Base-by-base conservation (phyloP, 176 grass and related monocot species). In the Urochloa ruziziensis region DNA sequence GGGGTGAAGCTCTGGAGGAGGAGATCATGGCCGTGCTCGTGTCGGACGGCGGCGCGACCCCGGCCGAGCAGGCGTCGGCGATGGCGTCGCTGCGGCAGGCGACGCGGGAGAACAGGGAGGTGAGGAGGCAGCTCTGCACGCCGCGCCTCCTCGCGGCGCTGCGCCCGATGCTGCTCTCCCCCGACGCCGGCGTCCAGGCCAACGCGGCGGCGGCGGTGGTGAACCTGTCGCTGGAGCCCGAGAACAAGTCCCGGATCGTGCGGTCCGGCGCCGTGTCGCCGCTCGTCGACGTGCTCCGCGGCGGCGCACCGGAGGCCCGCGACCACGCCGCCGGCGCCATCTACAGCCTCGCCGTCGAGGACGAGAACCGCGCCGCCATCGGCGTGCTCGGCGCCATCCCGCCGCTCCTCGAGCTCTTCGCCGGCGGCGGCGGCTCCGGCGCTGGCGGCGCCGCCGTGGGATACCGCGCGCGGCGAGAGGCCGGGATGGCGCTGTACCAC, bases 401-500 rank as follows among this genome's bases (percentile, higher is more conserved):
- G 49, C 92, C 92, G 33, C 89, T 98, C 32, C 91, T 98, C 13
- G 57, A 91, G 7, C 86, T 98, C 10, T 91, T 98, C 85, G 46
- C 87, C 0, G 62, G 82, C 32, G n/a, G n/a, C n/a, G n/a, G 1
- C 72, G 15, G 76, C 67, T n/a, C n/a, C 4, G 8, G 70, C 5
- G 75, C n/a, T n/a, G n/a, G 36, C 36, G 36, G 7, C 39, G 7
- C 39, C 39, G 75, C 59, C 16, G 47, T 74, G 13, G 90, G 70
- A 0, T 30, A 84, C 75, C 92, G 90, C 25, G 82, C 92, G 18
- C 85, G 95, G 9, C 92, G 90, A 7, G 95, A 98, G 80, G 89
- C 92, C 32, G 95, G 95, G 52, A 88, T 90, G 92, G 92, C 95
- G 37, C 82, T 98, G 2, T 92, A 98, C 91, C 86, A 95, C 84